Percentiles rank a stretch among this genome's conserved stretches.
phyloP scores from a whole-genome alignment of 1,284 basidiomycete species.

The Pseudozyma flocculosa region DNA sequence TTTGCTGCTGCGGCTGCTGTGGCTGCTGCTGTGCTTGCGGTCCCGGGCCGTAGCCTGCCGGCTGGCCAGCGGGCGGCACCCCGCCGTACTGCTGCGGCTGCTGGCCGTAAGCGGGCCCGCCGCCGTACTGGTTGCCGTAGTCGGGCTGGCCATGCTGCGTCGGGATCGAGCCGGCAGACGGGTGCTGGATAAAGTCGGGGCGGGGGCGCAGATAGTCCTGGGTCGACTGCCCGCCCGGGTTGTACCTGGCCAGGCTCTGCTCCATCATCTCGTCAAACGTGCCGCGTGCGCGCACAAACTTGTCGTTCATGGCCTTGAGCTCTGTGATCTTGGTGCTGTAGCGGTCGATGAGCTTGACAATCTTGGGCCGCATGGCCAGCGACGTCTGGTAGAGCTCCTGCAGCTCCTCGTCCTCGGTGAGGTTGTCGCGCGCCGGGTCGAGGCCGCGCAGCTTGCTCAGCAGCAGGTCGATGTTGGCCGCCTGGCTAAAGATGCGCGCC shows the following conservation, averaged over 20 bases:
- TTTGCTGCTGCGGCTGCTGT: conserved; percentile 21
- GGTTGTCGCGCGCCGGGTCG: conserved; percentile 73
- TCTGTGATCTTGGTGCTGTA: conserved; percentile 67
- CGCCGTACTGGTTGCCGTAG: conserved; percentile 6
- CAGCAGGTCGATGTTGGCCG: conserved; percentile 82
- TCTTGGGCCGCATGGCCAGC: conserved; percentile 86
- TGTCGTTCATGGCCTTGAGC: conserved; percentile 84
- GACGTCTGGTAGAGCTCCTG: conserved; percentile 90
- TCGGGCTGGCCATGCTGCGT: background rate
- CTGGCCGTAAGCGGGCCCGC: conserved; percentile 26
- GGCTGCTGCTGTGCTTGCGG: background rate
- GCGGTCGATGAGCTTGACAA: conserved; percentile 93
- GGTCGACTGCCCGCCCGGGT: conserved; percentile 35
- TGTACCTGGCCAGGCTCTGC: conserved; percentile 75
- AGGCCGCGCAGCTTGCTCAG: conserved; percentile 75
- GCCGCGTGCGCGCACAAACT: conserved; percentile 75
- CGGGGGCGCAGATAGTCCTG: conserved; percentile 26
- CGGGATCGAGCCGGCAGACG: conserved; percentile 14
- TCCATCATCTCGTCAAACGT: conserved; percentile 91
- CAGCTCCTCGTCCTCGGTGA: conserved; percentile 85
- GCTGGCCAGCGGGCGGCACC: background rate
- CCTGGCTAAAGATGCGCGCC: conserved; percentile 78
- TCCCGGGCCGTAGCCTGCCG: background rate
- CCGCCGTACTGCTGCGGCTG: conserved; percentile 1
- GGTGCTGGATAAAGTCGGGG: conserved; percentile 27